phyloP scores from a whole-genome alignment of 2,329 filamentous ascomycete species.

The Colletotrichum sp. region DNA sequence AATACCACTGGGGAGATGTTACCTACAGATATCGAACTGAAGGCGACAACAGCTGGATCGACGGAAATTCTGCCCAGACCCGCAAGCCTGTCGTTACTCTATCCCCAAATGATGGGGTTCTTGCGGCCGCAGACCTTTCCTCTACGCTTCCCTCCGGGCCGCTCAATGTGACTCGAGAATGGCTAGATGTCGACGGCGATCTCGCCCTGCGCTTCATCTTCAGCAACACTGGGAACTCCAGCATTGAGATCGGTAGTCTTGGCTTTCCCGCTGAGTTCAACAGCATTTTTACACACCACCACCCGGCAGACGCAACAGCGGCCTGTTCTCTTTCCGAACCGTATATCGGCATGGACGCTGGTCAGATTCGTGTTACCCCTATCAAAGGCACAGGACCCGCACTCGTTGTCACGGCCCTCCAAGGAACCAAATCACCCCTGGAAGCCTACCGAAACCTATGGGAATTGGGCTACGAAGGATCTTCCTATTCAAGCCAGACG shows the following conservation, averaged over 20 bases:
- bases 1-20: conserved; percentile 64
- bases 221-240: conserved; percentile 42
- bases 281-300: conserved; percentile 62
- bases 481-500: conserved; percentile 55
- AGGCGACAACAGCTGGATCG: conserved; percentile 45
- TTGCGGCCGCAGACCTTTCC: conserved; percentile 45
- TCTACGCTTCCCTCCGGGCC: conserved; percentile 45
- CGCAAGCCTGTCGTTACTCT: conserved; percentile 40
- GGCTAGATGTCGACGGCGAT: conserved; percentile 53
- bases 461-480: conserved; percentile 46
- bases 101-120: conserved; percentile 12
- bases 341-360: conserved; percentile 63
- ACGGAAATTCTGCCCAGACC: conserved; percentile 48
- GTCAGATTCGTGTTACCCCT: conserved; percentile 59
- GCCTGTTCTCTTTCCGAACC: conserved; percentile 63
- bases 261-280: conserved; percentile 67
- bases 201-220: conserved; percentile 58
- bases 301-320: conserved; percentile 50
- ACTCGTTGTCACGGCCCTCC: conserved; percentile 59
- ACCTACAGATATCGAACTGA: conserved; percentile 57
- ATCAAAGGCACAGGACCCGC: conserved; percentile 55
- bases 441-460: conserved; percentile 58
- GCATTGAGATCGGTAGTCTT: conserved; percentile 60
- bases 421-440: conserved; percentile 19
- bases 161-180: conserved; percentile 55